These are phyloP conservation scores for Phaffomyces thermotolerans DNA, from an alignment of 805 yeast species.

Conservation along the genomic window DNA sequence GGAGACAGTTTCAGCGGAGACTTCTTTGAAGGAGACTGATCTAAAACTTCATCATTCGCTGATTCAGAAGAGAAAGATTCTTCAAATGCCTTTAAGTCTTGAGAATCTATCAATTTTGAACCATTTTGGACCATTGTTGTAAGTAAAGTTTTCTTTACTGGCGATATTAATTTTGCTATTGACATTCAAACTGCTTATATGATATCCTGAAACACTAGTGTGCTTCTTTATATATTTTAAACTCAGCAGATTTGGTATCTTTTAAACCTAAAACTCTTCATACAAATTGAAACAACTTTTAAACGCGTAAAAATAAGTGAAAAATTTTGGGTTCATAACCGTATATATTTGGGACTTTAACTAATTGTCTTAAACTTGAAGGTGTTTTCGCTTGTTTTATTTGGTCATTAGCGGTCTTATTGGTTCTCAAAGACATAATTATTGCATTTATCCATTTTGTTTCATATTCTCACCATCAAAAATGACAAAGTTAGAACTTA, in stretches of 20 bases:
- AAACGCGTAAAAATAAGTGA: not conserved
- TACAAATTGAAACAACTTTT: not conserved
- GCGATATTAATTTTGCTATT: too few species aligned
- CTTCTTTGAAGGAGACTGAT: not conserved
- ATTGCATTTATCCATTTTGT: too few species aligned
- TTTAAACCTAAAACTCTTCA: not conserved
- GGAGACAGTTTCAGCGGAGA: not conserved
- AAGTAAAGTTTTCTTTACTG: not conserved
- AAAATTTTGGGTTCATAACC: conserved; percentile 1
- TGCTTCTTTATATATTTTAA: too few species aligned
- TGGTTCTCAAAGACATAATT: too few species aligned
- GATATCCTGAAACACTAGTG: too few species aligned
- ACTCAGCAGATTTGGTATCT: too few species aligned
- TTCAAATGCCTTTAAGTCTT: conserved; percentile 18
- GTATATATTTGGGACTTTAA: too few species aligned
- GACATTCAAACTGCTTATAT: too few species aligned
- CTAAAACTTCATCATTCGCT: conserved; percentile 1
- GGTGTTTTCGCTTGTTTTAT: not conserved
- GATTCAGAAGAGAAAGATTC: conserved; percentile 10
- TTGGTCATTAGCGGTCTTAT: not conserved
- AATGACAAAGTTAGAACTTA: conserved; percentile 3
- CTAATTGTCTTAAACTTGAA: not conserved
- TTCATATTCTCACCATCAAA: too few species aligned
- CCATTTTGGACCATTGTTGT: not conserved
- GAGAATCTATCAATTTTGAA: conserved; percentile 8